Evolutionary conservation across 2,329 filamentous ascomycete species (phyloP), one percentile per base, ranked within the genome.

Genomic region (Kalmusia sp.): DNA sequence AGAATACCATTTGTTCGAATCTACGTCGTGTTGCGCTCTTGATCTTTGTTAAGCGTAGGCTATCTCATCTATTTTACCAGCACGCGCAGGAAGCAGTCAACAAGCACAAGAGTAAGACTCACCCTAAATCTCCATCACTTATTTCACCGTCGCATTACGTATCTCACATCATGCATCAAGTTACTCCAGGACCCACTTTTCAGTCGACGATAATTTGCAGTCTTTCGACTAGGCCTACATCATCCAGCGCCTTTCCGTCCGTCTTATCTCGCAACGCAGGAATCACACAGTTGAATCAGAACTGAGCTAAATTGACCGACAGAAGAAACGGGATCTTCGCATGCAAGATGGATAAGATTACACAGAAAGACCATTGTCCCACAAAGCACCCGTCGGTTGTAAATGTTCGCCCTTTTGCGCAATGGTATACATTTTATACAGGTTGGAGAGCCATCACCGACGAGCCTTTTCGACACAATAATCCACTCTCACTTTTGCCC

Each of bases 271-370:
- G n/a, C n/a, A n/a, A n/a, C n/a, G n/a, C n/a, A n/a, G n/a, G n/a
- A 8, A 30, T 43, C 28, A 46, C 28, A 35, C 3, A 25, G 3
- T 12, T 37, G 33, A 38, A 47, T 47, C 44, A 47, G 33, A 47
- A 47, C 44, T 19, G 44, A 37, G 44, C 44, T 47, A 40, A 37
- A 47, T 49, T 43, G 50, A 52, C 41, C 24, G 25, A 44, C 39
- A 55, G 45, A 46, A 64, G 65, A 66, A 69, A 65, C 55, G 58
- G 59, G 62, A 64, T 72, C 65, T 72, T 72, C 68, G 68, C 70
- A 71, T 71, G 68, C 69, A 70, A 69, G 65, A 70, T 69, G 55
- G 53, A 65, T 65, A 65, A 70, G 69, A 72, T 71, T 73, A 73
- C 69, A 70, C 60, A 65, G 62, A 62, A 71, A 71, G 68, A 45